phyloP scores from a whole-genome alignment of 2,329 filamentous ascomycete species.

The Aphanocladium album region DNA sequence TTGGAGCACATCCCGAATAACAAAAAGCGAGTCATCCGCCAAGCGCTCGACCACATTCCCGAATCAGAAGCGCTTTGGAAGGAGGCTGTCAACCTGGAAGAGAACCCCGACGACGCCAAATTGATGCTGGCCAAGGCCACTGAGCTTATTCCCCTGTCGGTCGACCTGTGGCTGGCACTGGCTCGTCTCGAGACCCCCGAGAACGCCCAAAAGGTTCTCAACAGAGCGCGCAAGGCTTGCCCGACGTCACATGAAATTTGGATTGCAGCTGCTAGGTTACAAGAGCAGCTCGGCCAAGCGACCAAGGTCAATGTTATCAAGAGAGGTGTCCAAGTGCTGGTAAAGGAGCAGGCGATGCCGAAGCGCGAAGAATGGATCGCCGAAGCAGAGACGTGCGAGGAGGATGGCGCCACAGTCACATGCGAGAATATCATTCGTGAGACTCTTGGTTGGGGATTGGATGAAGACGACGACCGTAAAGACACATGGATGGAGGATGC shows the following conservation, averaged over 20 bases:
- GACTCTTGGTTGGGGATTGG: constrained; percentile 86
- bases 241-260: constrained; percentile 94
- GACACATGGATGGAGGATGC: constrained; percentile 96
- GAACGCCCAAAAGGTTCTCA: constrained; percentile 91
- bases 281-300: constrained; percentile 78
- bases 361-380: constrained; percentile 96
- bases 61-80: constrained; percentile 98
- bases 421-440: constrained; percentile 87
- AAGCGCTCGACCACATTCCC: constrained; percentile 86
- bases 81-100: constrained; percentile 90
- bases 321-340: constrained; percentile 81
- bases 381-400: constrained; percentile 91
- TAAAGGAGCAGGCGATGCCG: constrained; percentile 90
- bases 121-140: constrained; percentile 90
- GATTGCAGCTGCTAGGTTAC: constrained; percentile 87
- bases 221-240: constrained; percentile 88
- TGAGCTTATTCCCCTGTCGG: constrained; percentile 87
- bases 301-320: constrained; percentile 89
- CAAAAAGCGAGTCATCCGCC: constrained; percentile 87
- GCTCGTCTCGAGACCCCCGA: constrained; percentile 84
- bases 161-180: constrained; percentile 92
- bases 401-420: constrained; percentile 80
- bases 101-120: constrained; percentile 80
- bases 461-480: constrained; percentile 94
- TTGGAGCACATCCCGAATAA: constrained; percentile 76